phyloP scores from a whole-genome alignment of 768 basidiomycete genomes.

The Lyophyllum shimeji region DNA sequence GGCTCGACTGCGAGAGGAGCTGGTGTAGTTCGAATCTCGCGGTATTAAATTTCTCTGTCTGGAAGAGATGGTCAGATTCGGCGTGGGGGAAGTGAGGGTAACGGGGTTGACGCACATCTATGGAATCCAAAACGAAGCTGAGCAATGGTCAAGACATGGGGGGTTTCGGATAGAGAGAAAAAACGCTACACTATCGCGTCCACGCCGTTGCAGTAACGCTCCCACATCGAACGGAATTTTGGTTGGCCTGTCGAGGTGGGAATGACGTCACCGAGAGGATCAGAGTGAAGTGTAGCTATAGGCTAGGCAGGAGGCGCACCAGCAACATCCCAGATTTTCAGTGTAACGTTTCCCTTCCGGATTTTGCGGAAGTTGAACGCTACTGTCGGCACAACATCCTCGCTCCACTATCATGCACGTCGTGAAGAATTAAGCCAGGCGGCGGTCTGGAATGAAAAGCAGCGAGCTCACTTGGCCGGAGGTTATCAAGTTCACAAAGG shows the following conservation, averaged over 20 bases:
- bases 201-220: slow-evolving; percentile 89
- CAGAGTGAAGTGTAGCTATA: not conserved
- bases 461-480: slow-evolving; percentile 66
- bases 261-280: slow-evolving; percentile 9
- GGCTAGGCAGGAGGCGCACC: slow-evolving; percentile 47
- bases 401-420: slow-evolving; percentile 67
- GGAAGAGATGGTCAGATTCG: slow-evolving; percentile 4
- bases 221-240: slow-evolving; percentile 95
- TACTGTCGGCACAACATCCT: slow-evolving; percentile 95
- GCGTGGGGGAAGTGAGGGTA: not conserved
- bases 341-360: slow-evolving; percentile 83
- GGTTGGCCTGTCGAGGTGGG: slow-evolving; percentile 63
- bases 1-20: slow-evolving; percentile 62
- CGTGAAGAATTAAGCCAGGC: not conserved
- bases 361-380: slow-evolving; percentile 92
- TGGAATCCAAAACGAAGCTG: slow-evolving; percentile 92
- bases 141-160: not conserved
- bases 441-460: not conserved
- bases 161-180: not conserved
- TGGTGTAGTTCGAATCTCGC: slow-evolving; percentile 85
- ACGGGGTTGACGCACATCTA: slow-evolving; percentile 59
- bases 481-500: slow-evolving; percentile 88
- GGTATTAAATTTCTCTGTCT: slow-evolving; percentile 82
- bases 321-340: slow-evolving; percentile 96
- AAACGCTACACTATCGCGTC: slow-evolving; percentile 85